Conservation (phyloP, 768 basidiomycete species). For the Kockovaella imperatae region DNA sequence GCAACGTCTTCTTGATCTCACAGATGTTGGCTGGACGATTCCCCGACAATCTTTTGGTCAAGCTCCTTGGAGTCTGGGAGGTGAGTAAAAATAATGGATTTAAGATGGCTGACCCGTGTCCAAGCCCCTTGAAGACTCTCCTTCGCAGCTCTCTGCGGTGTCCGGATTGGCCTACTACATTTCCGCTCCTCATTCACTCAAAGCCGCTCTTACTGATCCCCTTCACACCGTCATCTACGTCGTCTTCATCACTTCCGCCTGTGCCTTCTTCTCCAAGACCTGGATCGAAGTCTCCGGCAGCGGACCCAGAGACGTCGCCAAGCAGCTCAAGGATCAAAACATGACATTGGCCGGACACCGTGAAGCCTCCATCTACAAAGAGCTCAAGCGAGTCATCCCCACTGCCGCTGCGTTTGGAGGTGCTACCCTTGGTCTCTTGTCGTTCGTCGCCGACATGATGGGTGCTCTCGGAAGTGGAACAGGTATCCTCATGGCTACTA, state of each 20-base stretch:
- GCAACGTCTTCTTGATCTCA: constrained; percentile 88
- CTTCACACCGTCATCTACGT: constrained; percentile 89
- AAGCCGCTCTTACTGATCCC: constrained; percentile 79
- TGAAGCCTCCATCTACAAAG: constrained; percentile 98
- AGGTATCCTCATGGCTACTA: constrained; percentile 88
- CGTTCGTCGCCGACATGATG: constrained; percentile 85
- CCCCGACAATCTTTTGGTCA: constrained; percentile 83
- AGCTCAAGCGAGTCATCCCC: constrained; percentile 93
- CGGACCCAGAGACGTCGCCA: constrained; percentile 90
- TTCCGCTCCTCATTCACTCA: constrained; percentile 91
- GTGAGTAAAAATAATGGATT: constrained; percentile 48
- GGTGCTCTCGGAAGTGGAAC: constrained; percentile 87
- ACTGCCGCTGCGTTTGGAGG: constrained; percentile 96
- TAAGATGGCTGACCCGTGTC: background rate
- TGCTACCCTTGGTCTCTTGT: constrained; percentile 85
- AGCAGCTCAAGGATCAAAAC: constrained; percentile 96
- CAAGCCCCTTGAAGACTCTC: constrained; percentile 89
- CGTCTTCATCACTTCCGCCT: constrained; percentile 83
- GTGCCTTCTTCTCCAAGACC: constrained; percentile 96
- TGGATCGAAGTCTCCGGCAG: constrained; percentile 99
- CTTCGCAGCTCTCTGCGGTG: constrained; percentile 71
- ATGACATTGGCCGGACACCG: constrained; percentile 81
- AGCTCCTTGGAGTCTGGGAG: constrained; percentile 96
- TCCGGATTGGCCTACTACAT: constrained; percentile 97
- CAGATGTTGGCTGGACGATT: constrained; percentile 92